These are phyloP conservation scores for Trametes versicolor DNA, from an alignment of 1,284 basidiomycete species.

Conservation along the genomic window DNA sequence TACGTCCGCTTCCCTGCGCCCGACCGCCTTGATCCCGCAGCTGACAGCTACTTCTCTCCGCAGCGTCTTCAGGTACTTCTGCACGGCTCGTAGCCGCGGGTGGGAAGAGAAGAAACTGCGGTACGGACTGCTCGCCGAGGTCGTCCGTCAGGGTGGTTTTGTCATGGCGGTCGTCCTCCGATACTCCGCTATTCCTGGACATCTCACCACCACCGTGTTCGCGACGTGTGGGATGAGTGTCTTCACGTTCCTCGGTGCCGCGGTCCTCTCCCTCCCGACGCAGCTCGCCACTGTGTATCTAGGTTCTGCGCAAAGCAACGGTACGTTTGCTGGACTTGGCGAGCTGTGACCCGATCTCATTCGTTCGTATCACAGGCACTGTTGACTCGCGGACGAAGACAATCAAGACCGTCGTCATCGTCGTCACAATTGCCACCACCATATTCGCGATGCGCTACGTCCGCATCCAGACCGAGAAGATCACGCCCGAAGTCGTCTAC, in stretches of 20 bases:
- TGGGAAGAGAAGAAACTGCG: slow-evolving; percentile 74
- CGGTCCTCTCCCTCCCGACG: slow-evolving; percentile 81
- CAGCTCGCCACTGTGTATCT: slow-evolving; percentile 80
- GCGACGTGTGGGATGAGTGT: slow-evolving; percentile 83
- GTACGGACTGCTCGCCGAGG: slow-evolving; percentile 81
- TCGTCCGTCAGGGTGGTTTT: slow-evolving; percentile 84
- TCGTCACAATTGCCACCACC: slow-evolving; percentile 75
- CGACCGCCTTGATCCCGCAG: too few species aligned
- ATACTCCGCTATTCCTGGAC: slow-evolving; percentile 82
- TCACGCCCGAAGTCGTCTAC: slow-evolving; percentile 79
- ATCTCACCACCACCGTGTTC: slow-evolving; percentile 81
- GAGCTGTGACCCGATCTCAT: not conserved
- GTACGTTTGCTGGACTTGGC: too few species aligned
- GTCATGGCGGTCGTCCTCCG: slow-evolving; percentile 77
- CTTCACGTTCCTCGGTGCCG: slow-evolving; percentile 74
- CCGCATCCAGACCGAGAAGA: slow-evolving; percentile 75
- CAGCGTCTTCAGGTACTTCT: slow-evolving; percentile 73
- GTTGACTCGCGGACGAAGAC: slow-evolving; percentile 56
- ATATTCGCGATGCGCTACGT: slow-evolving; percentile 87
- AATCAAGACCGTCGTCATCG: slow-evolving; percentile 72
- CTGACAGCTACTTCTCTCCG: not conserved
- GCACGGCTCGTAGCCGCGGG: slow-evolving; percentile 70
- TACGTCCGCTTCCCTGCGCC: slow-evolving; percentile 36
- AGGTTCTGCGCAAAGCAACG: slow-evolving; percentile 60
- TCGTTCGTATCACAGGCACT: slow-evolving; percentile 22